These are phyloP conservation scores for Claviceps arundinis DNA, from an alignment of 2,329 filamentous ascomycete species.

Conservation along the genomic window DNA sequence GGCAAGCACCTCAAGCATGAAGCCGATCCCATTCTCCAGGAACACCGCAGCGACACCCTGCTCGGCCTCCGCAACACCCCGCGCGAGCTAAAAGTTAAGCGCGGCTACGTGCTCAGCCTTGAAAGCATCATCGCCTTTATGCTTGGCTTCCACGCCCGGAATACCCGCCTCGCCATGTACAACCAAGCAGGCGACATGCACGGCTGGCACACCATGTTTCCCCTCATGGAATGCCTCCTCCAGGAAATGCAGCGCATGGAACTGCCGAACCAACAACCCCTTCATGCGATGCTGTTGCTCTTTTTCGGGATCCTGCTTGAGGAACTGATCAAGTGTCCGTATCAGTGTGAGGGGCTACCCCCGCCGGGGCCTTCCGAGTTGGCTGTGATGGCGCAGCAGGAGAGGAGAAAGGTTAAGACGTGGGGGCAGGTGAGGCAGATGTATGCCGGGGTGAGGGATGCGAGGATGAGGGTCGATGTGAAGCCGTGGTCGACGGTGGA, in stretches of 20 bases:
- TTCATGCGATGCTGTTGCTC: constrained; percentile 29
- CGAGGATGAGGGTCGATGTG: constrained; percentile 19
- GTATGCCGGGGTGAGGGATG: constrained; percentile 16
- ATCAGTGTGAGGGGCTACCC: constrained; percentile 9
- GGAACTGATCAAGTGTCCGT: constrained; percentile 26
- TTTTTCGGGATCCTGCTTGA: constrained; percentile 32
- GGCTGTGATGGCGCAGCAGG: constrained; percentile 13
- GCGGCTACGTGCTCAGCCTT: constrained; percentile 29
- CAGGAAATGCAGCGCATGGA: constrained; percentile 23
- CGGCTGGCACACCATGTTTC: constrained; percentile 31
- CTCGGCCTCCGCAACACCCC: constrained; percentile 11
- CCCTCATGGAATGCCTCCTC: constrained; percentile 28
- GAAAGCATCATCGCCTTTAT: constrained; percentile 41
- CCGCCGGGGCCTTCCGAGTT: constrained; percentile 3
- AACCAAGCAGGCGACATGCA: constrained; percentile 27
- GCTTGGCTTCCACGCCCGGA: constrained; percentile 37
- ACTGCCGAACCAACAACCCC: constrained; percentile 22
- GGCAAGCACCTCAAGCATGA: constrained; percentile 41
- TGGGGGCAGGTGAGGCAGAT: constrained; percentile 20
- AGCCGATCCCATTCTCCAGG: constrained; percentile 31
- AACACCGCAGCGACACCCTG: constrained; percentile 12
- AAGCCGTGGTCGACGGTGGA: constrained; percentile 31
- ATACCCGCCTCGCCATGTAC: constrained; percentile 29
- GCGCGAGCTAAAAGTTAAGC: constrained; percentile 23
- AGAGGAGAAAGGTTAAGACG: constrained; percentile 14